Conservation (phyloP, 1,139 yeast species). For the Arxiozyma bovina region DNA sequence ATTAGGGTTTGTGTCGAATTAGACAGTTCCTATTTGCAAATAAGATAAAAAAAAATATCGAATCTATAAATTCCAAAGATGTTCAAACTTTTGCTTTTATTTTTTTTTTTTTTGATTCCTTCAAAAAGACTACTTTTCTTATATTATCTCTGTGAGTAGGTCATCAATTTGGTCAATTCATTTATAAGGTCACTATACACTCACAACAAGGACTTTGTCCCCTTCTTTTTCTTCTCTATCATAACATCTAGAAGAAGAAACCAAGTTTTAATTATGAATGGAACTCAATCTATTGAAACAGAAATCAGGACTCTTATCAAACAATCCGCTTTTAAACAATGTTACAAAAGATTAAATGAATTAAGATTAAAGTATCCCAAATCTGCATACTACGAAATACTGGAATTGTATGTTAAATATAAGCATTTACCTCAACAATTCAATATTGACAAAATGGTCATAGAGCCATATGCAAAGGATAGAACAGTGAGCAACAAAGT, state of each 20-base stretch:
- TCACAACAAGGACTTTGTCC: not conserved
- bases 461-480: slow-evolving; percentile 14
- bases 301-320: slow-evolving; percentile 21
- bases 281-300: not conserved
- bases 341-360: slow-evolving; percentile 17
- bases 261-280: not conserved
- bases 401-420: slow-evolving; percentile 25
- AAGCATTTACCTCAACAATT: slow-evolving; percentile 25
- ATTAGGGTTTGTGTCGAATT: not conserved
- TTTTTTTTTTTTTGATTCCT: too few relatives aligned
- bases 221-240: not conserved
- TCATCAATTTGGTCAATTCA: not conserved
- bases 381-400: slow-evolving; percentile 17
- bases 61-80: not conserved
- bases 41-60: too few relatives aligned
- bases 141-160: too few relatives aligned
- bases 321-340: slow-evolving; percentile 23
- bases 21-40: too few relatives aligned
- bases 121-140: too few relatives aligned
- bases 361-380: slow-evolving; percentile 21
- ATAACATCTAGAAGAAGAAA: not conserved
- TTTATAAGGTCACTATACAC: not conserved
- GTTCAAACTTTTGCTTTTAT: not conserved
- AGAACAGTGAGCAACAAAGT: slow-evolving; percentile 10
- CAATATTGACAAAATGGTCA: slow-evolving; percentile 14